Percentiles rank a stretch among this genome's conserved stretches.
Evolutionary conservation across 2,329 filamentous ascomycete species (phyloP).

Genomic region (Colletotrichum spaethianum): DNA sequence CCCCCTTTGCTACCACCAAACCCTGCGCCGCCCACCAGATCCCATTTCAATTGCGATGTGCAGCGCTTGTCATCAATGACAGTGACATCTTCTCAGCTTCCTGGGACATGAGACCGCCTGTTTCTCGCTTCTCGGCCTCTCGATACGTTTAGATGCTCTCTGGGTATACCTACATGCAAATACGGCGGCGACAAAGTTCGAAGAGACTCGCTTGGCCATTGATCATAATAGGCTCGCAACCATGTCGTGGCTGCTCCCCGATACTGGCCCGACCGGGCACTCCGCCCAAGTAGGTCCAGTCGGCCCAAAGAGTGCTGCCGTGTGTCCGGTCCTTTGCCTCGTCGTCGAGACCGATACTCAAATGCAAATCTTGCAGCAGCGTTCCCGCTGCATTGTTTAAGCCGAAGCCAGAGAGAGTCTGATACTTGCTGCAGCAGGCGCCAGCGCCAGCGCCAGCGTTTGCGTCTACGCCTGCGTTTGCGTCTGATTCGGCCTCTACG

Average conservation of each 20-base stretch:
- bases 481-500: constrained; percentile 15
- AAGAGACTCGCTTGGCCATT: constrained; percentile 1
- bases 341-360: constrained; percentile 9
- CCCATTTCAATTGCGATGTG: constrained; percentile 19
- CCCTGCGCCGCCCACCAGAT: constrained; percentile 4
- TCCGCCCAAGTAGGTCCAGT: constrained; percentile 5
- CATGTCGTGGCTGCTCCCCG: constrained; percentile 2
- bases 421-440: background rate
- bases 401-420: constrained; percentile 9
- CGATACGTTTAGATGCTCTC: background rate
- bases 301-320: constrained; percentile 15
- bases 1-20: constrained; percentile 6
- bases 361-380: constrained; percentile 24
- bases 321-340: constrained; percentile 13
- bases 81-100: constrained; percentile 18
- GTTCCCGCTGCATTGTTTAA: constrained; percentile 31
- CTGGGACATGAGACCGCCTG: background rate
- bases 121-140: constrained; percentile 25
- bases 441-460: background rate
- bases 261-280: background rate
- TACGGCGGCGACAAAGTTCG: constrained; percentile 6
- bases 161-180: background rate
- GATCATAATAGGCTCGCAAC: background rate
- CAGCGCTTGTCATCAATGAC: constrained; percentile 34
- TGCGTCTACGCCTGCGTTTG: background rate